Evolutionary conservation across 139 green algal species (phyloP).

Genomic region (Auxenochlorella pyrenoidosa): DNA sequence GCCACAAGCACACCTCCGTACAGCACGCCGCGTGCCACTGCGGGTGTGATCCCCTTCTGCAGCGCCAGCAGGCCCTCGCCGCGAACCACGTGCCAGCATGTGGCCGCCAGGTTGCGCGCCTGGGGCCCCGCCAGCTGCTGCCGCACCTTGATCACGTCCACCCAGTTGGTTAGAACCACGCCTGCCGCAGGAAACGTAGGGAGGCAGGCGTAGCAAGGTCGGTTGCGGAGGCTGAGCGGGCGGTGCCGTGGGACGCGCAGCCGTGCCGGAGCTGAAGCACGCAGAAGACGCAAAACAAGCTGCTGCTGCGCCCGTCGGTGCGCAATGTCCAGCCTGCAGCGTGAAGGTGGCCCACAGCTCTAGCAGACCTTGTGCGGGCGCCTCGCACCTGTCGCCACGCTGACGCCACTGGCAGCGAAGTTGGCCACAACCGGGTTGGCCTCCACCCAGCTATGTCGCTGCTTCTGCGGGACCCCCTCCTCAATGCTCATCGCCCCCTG

Average conservation of each 20-base stretch:
- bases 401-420: conserved; percentile 33
- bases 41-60: conserved; percentile 65
- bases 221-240: background rate
- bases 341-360: too few relatives aligned
- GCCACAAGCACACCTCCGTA: conserved; percentile 61
- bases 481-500: background rate
- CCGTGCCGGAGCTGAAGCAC: too few relatives aligned
- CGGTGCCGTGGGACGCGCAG: too few relatives aligned
- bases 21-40: conserved; percentile 70
- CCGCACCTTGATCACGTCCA: conserved; percentile 84
- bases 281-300: too few relatives aligned
- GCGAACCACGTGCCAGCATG: conserved; percentile 56
- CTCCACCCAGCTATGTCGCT: background rate
- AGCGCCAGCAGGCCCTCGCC: conserved; percentile 68
- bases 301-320: too few relatives aligned
- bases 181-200: background rate
- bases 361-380: background rate
- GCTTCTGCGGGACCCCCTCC: background rate
- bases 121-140: conserved; percentile 64
- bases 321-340: too few relatives aligned
- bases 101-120: conserved; percentile 56
- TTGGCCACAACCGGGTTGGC: conserved; percentile 28
- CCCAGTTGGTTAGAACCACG: conserved; percentile 36
- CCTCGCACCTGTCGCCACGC: conserved; percentile 40
- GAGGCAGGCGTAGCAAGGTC: background rate